Conservation (phyloP, 208 protist species). For the Trypanosoma platydactyli region DNA sequence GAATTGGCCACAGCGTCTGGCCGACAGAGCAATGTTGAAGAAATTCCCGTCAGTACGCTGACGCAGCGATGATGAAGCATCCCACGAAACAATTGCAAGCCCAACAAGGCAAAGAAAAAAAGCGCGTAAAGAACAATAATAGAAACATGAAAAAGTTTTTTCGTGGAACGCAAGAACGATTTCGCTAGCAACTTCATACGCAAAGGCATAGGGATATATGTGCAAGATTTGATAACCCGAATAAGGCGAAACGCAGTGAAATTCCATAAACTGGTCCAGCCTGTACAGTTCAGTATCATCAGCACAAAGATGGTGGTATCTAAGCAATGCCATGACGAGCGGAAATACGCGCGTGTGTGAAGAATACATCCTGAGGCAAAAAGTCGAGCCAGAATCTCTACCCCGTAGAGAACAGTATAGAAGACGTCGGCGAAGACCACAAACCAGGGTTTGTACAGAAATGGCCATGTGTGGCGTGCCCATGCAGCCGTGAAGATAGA, state of each 20-base stretch:
- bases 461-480: conserved; percentile 52
- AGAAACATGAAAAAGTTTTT: conserved; percentile 62
- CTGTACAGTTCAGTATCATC: conserved; percentile 75
- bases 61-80: conserved; percentile 82
- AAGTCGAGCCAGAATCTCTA: conserved; percentile 83
- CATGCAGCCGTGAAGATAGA: conserved; percentile 85
- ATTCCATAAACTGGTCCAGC: conserved; percentile 73
- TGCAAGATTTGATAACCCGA: conserved; percentile 80
- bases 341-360: conserved; percentile 81
- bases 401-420: conserved; percentile 76
- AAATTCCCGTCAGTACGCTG: conserved; percentile 45
- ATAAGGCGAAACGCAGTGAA: conserved; percentile 88
- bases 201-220: conserved; percentile 70
- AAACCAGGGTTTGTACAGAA: conserved; percentile 53
- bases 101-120: conserved; percentile 88
- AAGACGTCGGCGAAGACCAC: conserved; percentile 87
- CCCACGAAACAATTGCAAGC: conserved; percentile 84
- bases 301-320: conserved; percentile 87
- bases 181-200: conserved; percentile 86
- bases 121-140: conserved; percentile 81
- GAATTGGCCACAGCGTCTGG: conserved; percentile 47
- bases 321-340: conserved; percentile 91
- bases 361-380: conserved; percentile 83
- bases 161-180: conserved; percentile 83
- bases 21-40: conserved; percentile 66